These are phyloP conservation scores for Geranium incanum DNA, from an alignment of 441 rosid genomes.

Conservation along the genomic window DNA sequence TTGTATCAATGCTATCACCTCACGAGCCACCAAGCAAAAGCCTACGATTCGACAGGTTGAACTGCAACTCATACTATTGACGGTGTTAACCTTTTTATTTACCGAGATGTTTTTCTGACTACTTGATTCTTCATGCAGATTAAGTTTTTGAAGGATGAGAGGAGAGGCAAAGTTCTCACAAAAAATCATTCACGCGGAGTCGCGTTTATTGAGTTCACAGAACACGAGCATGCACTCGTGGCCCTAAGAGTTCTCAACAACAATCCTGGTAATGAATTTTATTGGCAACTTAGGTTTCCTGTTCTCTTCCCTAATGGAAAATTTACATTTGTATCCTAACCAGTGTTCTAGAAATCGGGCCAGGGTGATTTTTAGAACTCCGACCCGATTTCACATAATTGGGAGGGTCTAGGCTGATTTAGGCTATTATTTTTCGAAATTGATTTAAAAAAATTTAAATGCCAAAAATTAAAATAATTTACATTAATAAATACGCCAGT, in stretches of 20 bases:
- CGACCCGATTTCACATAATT: no score
- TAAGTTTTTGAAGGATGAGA: constrained; percentile 57
- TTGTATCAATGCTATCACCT: constrained; percentile 62
- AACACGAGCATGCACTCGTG: constrained; percentile 82
- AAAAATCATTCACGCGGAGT: constrained; percentile 72
- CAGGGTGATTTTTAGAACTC: no score
- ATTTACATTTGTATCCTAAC: no score
- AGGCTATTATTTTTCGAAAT: no score
- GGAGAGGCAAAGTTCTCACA: constrained; percentile 52
- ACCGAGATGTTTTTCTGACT: constrained; percentile 2
- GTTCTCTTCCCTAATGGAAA: neutral
- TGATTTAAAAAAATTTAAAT: no score
- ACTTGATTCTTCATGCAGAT: constrained; percentile 37
- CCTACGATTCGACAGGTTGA: constrained; percentile 72
- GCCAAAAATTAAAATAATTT: neutral
- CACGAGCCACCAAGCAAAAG: constrained; percentile 87
- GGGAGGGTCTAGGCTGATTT: no score
- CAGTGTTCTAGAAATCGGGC: no score
- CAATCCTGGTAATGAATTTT: constrained; percentile 63
- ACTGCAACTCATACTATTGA: neutral
- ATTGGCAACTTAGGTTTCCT: neutral
- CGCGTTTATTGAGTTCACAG: constrained; percentile 78
- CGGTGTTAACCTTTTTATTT: constrained; percentile 7
- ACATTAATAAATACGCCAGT: no score
- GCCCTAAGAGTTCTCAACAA: constrained; percentile 89